Percentiles rank a stretch among this genome's conserved stretches.
Evolutionary conservation across 2,329 filamentous ascomycete genomes (phyloP).

Genomic region (Fusarium sp.): DNA sequence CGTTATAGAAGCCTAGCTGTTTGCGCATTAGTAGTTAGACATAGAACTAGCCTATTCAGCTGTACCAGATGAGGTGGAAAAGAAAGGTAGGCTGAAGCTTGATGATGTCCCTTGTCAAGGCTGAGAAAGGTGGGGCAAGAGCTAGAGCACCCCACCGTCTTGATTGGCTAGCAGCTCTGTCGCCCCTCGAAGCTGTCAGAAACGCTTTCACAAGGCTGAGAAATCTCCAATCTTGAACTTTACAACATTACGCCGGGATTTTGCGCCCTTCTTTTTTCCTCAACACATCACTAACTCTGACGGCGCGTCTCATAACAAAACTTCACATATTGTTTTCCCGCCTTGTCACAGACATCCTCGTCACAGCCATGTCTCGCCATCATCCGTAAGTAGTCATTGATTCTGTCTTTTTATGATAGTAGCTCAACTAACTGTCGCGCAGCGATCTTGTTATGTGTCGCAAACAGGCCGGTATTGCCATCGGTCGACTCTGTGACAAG

Average conservation of each 20-base stretch:
- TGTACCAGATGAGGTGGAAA: background rate
- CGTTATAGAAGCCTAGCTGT: background rate
- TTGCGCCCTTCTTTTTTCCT: conserved; percentile 1
- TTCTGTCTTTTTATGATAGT: background rate
- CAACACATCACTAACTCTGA: conserved; percentile 3
- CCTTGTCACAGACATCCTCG: background rate
- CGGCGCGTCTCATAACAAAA: background rate
- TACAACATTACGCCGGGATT: conserved; percentile 18
- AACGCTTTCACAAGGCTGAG: conserved; percentile 56
- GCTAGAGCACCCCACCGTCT: conserved; percentile 22
- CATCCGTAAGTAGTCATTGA: conserved; percentile 73
- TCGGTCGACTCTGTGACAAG: conserved; percentile 99
- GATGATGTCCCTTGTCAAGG: conserved; percentile 38
- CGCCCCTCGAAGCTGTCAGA: conserved; percentile 36
- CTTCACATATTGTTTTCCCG: background rate
- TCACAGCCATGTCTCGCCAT: conserved; percentile 83
- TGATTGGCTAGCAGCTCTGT: conserved; percentile 36
- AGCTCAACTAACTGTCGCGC: conserved; percentile 38
- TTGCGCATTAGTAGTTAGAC: background rate
- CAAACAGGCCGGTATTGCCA: conserved; percentile 96
- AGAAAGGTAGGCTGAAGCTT: background rate
- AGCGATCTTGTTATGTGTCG: conserved; percentile 99
- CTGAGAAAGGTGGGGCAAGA: conserved; percentile 41
- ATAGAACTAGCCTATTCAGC: background rate
- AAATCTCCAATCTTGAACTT: conserved; percentile 46